phyloP scores from a whole-genome alignment of 164 flowering plant species.

The Aristolochia contorta region DNA sequence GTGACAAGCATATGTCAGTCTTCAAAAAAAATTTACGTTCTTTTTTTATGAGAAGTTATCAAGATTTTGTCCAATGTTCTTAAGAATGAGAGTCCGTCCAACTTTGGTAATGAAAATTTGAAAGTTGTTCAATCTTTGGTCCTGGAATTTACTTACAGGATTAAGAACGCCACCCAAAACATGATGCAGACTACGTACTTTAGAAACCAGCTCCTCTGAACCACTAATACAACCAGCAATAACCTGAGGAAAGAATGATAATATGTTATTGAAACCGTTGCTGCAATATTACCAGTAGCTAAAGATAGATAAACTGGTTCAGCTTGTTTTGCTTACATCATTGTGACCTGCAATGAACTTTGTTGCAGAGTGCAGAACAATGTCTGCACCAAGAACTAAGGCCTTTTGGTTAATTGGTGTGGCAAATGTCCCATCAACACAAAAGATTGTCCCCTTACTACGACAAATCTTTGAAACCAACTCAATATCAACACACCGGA shows the following conservation, averaged over 20 bases:
- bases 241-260: constrained; percentile 38
- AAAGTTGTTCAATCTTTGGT: no score
- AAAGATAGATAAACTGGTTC: not conserved
- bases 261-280: no score
- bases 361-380: constrained; percentile 90
- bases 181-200: constrained; percentile 75
- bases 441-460: constrained; percentile 71
- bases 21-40: no score
- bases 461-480: constrained; percentile 89
- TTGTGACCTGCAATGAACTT: constrained; percentile 86
- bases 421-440: constrained; percentile 94
- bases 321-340: constrained; percentile 41
- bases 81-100: no score
- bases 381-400: constrained; percentile 88
- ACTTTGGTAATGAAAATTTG: no score
- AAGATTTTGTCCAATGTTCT: no score
- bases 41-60: no score
- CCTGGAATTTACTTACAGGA: constrained; percentile 45
- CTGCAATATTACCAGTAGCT: not conserved
- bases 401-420: constrained; percentile 95
- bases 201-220: constrained; percentile 42
- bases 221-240: constrained; percentile 94
- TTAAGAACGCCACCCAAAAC: constrained; percentile 82
- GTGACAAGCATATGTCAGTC: no score
- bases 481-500: constrained; percentile 85